A percentile compares a stretch with the other conserved stretches of the same genome.
phyloP scores from a whole-genome alignment of 1,139 yeast genomes.

The Waltiozyma solani region DNA sequence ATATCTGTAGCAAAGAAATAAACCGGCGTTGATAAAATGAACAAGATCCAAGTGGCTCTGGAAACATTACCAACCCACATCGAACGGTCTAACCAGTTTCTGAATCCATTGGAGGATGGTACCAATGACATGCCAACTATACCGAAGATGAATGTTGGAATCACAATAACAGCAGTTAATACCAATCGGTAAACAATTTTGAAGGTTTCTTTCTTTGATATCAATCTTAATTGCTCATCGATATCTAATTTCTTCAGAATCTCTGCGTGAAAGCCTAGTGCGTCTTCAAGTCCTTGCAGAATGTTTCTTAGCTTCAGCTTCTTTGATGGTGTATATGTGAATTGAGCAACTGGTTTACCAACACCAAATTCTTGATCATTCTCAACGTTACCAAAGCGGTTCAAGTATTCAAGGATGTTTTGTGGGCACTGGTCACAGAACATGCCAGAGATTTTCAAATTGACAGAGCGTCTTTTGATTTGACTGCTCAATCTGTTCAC shows the following conservation, averaged over 20 bases:
- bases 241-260: slow-evolving; percentile 48
- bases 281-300: slow-evolving; percentile 37
- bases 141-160: slow-evolving; percentile 65
- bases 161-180: slow-evolving; percentile 41
- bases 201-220: slow-evolving; percentile 40
- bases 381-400: slow-evolving; percentile 42
- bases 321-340: slow-evolving; percentile 53
- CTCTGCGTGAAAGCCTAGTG: slow-evolving; percentile 36
- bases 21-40: slow-evolving; percentile 60
- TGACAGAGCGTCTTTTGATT: slow-evolving; percentile 43
- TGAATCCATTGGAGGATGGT: slow-evolving; percentile 31
- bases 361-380: slow-evolving; percentile 47
- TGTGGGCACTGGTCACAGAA: slow-evolving; percentile 63
- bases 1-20: slow-evolving; percentile 68
- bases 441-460: slow-evolving; percentile 57
- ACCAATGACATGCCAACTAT: slow-evolving; percentile 58
- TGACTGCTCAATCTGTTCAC: slow-evolving; percentile 34
- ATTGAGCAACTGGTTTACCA: slow-evolving; percentile 44
- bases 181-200: slow-evolving; percentile 37
- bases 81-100: slow-evolving; percentile 50
- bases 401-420: slow-evolving; percentile 37
- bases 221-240: slow-evolving; percentile 50
- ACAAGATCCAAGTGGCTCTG: slow-evolving; percentile 54
- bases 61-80: slow-evolving; percentile 57
- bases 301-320: slow-evolving; percentile 42